Evolutionary conservation across 169 alveolate species (phyloP).

Genomic region (Eimeria mitis): DNA sequence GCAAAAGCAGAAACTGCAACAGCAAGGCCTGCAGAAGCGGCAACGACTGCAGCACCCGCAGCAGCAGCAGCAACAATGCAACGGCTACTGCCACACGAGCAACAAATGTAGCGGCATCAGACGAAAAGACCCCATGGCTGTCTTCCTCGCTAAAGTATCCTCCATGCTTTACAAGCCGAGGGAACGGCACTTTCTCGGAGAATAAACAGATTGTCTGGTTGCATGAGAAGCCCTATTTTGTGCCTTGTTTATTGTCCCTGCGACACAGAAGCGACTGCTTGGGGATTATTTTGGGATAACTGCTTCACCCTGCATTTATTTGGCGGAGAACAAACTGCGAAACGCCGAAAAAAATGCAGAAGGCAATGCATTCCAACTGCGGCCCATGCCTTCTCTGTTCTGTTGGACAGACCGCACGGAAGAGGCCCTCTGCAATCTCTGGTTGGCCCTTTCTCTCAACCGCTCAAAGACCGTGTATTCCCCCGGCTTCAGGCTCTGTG

Average conservation of each 20-base stretch:
- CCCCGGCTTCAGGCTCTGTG: conserved; percentile 32
- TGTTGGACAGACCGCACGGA: conserved; percentile 15
- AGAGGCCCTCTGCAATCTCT: conserved; percentile 34
- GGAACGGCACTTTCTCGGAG: neutral
- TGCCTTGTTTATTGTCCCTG: neutral
- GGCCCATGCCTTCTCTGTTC: conserved; percentile 2
- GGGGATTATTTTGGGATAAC: neutral
- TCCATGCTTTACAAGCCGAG: neutral
- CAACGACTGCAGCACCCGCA: neutral
- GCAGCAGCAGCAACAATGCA: neutral
- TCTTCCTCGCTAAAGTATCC: neutral
- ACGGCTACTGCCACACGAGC: neutral
- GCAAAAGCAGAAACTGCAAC: neutral
- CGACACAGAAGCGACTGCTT: neutral
- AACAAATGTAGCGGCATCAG: neutral
- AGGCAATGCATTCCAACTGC: conserved; percentile 18
- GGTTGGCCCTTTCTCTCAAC: conserved; percentile 47
- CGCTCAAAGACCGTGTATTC: conserved; percentile 11
- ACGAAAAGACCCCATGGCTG: neutral
- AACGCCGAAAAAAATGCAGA: conserved; percentile 2
- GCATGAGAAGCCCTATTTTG: neutral
- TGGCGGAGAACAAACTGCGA: conserved; percentile 7
- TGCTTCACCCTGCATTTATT: neutral
- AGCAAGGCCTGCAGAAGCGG: neutral
- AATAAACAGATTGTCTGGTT: neutral